A percentile compares a stretch with the other conserved stretches of the same genome.
Evolutionary conservation across 2,329 filamentous ascomycete genomes (phyloP).

Genomic region (Xylaria multiplex): DNA sequence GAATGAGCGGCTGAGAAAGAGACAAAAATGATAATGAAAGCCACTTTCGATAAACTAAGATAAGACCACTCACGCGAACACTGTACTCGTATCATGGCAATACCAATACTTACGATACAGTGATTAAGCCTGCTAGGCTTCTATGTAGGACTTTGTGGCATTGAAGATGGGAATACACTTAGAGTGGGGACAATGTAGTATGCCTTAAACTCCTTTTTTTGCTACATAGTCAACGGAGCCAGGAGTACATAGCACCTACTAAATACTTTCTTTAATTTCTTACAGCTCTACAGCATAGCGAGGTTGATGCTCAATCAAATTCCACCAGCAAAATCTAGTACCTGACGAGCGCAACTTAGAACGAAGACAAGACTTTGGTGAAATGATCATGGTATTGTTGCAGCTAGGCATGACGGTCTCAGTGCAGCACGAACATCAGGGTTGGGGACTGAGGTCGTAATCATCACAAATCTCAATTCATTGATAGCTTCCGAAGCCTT

Average conservation of each 20-base stretch:
- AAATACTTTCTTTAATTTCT: not conserved
- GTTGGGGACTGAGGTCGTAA: constrained; percentile 42
- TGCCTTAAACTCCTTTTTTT: not conserved
- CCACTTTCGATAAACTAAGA: not conserved
- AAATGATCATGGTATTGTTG: constrained; percentile 41
- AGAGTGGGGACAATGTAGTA: not conserved
- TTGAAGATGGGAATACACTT: not conserved
- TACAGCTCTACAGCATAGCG: not conserved
- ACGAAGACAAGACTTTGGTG: constrained; percentile 1
- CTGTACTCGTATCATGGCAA: not conserved
- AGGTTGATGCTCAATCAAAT: not conserved
- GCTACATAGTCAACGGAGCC: not conserved
- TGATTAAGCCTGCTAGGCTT: not conserved
- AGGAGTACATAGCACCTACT: not conserved
- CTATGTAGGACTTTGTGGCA: not conserved
- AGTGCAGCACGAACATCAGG: constrained; percentile 33
- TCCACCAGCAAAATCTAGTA: not conserved
- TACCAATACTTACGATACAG: not conserved
- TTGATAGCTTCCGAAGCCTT: constrained; percentile 49
- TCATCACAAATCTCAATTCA: constrained; percentile 51
- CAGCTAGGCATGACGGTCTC: constrained; percentile 34
- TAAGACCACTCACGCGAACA: not conserved
- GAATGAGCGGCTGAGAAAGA: not conserved
- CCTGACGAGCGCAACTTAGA: not conserved
- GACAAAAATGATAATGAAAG: not conserved